Evolutionary conservation across 2,329 filamentous ascomycete species (phyloP).

Genomic region (Emydomyces testavorans): DNA sequence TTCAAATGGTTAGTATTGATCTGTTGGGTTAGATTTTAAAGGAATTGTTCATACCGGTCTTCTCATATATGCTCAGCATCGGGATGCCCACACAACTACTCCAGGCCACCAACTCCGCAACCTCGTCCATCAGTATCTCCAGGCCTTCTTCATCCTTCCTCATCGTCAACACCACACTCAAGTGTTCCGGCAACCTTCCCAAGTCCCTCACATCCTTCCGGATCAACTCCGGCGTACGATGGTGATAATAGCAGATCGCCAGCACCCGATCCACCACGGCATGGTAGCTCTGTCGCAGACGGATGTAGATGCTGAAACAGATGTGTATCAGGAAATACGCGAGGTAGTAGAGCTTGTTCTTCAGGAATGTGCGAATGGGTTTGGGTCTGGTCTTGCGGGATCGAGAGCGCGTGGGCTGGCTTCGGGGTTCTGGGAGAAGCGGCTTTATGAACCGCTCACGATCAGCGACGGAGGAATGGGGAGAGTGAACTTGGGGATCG

Average conservation of each 20-base stretch:
- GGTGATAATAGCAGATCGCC: slow-evolving; percentile 84
- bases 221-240: slow-evolving; percentile 87
- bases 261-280: slow-evolving; percentile 64
- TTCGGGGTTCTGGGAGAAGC: slow-evolving; percentile 41
- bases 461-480: slow-evolving; percentile 34
- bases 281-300: slow-evolving; percentile 67
- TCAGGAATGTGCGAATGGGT: slow-evolving; percentile 37
- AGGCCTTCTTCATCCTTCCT: slow-evolving; percentile 60
- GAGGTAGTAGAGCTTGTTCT: slow-evolving; percentile 35
- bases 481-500: slow-evolving; percentile 1
- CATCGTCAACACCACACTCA: slow-evolving; percentile 74
- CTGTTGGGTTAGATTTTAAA: too few relatives aligned
- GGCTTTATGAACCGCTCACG: slow-evolving; percentile 43
- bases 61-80: slow-evolving; percentile 81
- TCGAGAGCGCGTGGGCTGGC: slow-evolving; percentile 18
- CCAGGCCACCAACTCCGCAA: slow-evolving; percentile 86
- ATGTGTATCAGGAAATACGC: slow-evolving; percentile 48
- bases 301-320: slow-evolving; percentile 79
- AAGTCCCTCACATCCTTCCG: slow-evolving; percentile 70
- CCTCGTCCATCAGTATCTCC: slow-evolving; percentile 77
- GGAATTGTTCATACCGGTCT: slow-evolving; percentile 52
- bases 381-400: slow-evolving; percentile 21
- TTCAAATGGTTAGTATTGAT: slow-evolving; percentile 1
- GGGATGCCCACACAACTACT: slow-evolving; percentile 81
- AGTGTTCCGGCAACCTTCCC: slow-evolving; percentile 63